Conservation (phyloP, 163 green algal genomes). For the Trebouxia gelatinosa region DNA sequence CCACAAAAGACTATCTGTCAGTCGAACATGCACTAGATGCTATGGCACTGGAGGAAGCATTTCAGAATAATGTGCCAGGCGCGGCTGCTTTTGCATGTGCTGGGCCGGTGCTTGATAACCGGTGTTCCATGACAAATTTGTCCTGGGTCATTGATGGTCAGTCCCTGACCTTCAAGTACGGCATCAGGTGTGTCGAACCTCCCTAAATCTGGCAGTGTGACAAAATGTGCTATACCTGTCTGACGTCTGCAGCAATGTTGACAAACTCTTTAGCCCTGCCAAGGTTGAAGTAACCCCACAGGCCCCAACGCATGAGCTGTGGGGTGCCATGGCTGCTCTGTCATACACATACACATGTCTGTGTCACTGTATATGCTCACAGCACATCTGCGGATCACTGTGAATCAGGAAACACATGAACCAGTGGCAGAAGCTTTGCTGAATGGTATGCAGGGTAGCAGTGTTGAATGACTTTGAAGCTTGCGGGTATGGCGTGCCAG, state of each 20-base stretch:
- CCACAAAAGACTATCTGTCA: conserved; percentile 59
- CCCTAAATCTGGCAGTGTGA: background rate
- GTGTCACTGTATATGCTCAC: background rate
- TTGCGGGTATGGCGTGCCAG: conserved; percentile 89
- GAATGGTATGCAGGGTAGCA: conserved; percentile 41
- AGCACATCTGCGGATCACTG: background rate
- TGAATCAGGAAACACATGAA: background rate
- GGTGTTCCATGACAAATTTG: conserved; percentile 91
- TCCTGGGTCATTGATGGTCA: conserved; percentile 77
- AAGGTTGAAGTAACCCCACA: too few species aligned
- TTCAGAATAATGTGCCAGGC: conserved; percentile 36
- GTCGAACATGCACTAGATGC: conserved; percentile 73
- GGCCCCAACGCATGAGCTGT: too few species aligned
- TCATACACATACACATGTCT: background rate
- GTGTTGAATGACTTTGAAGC: conserved; percentile 97
- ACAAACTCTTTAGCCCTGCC: background rate
- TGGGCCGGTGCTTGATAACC: conserved; percentile 76
- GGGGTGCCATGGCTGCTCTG: too few species aligned
- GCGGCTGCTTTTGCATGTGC: conserved; percentile 83
- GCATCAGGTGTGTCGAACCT: conserved; percentile 35
- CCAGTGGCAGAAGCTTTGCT: background rate
- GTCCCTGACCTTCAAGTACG: conserved; percentile 54
- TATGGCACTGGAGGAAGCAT: conserved; percentile 49
- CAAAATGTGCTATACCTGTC: background rate
- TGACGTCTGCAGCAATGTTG: background rate